A percentile compares a stretch with the other conserved stretches of the same genome.
phyloP scores from a whole-genome alignment of 2,329 filamentous ascomycete species.

The Pyrenochaeta sp. region DNA sequence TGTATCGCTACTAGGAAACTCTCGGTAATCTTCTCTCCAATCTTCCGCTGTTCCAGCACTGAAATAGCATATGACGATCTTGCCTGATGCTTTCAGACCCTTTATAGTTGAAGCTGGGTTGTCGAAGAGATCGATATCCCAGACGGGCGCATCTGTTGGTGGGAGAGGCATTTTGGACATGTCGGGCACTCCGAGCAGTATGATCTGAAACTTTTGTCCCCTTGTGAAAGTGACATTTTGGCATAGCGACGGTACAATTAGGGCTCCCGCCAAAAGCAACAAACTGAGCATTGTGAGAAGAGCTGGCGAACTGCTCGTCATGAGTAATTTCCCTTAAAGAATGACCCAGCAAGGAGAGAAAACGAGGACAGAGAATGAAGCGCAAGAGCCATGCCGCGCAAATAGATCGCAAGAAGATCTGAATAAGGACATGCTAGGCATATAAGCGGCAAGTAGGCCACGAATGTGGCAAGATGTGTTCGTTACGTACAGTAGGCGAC shows the following conservation, averaged over 20 bases:
- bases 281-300: constrained; percentile 16
- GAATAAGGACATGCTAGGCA: constrained; percentile 4
- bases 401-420: neutral
- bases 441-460: constrained; percentile 12
- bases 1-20: constrained; percentile 31
- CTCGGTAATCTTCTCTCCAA: constrained; percentile 37
- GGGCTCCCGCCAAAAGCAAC: constrained; percentile 19
- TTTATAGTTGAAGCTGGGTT: constrained; percentile 28
- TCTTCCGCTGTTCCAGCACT: constrained; percentile 40
- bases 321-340: neutral
- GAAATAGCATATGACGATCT: constrained; percentile 43
- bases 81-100: constrained; percentile 31
- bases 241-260: constrained; percentile 16
- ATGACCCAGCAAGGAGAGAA: neutral
- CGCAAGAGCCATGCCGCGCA: neutral
- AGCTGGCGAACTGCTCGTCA: neutral
- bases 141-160: constrained; percentile 35
- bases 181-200: constrained; percentile 33
- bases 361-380: neutral
- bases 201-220: constrained; percentile 40
- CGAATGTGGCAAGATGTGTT: constrained; percentile 16
- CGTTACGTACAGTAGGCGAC: constrained; percentile 33
- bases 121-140: constrained; percentile 43
- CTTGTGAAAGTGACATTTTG: constrained; percentile 23
- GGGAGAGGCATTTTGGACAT: constrained; percentile 34